Evolutionary conservation across 2,329 filamentous ascomycete species (phyloP).

Genomic region (Colletotrichum limetticola): DNA sequence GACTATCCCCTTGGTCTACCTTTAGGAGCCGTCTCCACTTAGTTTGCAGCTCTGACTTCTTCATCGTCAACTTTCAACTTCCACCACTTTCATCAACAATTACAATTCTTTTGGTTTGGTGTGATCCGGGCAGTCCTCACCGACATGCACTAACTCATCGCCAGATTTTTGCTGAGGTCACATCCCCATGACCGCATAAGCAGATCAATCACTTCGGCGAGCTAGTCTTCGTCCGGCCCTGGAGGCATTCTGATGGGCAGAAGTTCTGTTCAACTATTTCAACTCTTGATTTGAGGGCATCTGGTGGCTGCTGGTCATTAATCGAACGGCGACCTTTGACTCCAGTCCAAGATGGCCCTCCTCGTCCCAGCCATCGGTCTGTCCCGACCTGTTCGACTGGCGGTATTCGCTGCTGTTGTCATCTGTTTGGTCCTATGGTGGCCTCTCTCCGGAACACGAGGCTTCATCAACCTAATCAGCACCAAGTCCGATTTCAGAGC

Average conservation of each 20-base stretch:
- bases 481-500: neutral
- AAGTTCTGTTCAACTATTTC: neutral
- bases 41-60: neutral
- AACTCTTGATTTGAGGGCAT: neutral
- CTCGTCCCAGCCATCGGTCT: slow-evolving; percentile 27
- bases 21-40: neutral
- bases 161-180: neutral
- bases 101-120: neutral
- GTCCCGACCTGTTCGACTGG: slow-evolving; percentile 23
- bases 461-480: neutral
- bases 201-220: neutral
- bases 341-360: slow-evolving; percentile 11
- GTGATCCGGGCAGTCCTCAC: neutral
- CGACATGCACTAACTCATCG: neutral
- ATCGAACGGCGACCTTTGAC: neutral
- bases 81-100: neutral
- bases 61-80: neutral
- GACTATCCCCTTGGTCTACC: neutral
- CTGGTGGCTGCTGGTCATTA: neutral
- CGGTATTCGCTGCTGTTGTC: slow-evolving; percentile 15
- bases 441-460: neutral
- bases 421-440: slow-evolving; percentile 20
- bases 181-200: neutral
- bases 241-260: neutral
- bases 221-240: neutral